phyloP scores from a whole-genome alignment of 768 basidiomycete species.

The Tubosaeta brunneosetosa region DNA sequence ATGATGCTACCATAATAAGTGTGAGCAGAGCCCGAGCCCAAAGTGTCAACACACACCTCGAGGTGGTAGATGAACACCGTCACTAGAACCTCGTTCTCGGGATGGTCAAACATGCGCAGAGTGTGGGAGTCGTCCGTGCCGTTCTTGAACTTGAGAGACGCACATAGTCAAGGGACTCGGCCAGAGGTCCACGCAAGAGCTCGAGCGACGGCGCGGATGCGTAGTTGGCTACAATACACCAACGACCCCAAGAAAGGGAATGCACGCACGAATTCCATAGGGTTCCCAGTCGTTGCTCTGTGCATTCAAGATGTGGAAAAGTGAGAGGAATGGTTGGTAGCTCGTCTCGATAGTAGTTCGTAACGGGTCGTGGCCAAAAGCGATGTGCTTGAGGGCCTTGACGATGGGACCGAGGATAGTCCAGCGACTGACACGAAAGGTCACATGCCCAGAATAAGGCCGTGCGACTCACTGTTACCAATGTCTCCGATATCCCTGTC shows the following conservation, averaged over 20 bases:
- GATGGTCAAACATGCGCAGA: conserved; percentile 66
- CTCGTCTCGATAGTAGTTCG: conserved; percentile 69
- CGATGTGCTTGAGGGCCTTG: conserved; percentile 67
- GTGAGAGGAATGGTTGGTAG: conserved; percentile 84
- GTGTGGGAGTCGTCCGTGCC: conserved; percentile 52
- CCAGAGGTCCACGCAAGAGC: conserved; percentile 68
- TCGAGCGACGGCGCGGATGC: conserved; percentile 72
- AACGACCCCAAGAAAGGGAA: background rate
- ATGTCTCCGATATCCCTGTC: conserved; percentile 56
- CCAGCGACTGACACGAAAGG: conserved; percentile 55
- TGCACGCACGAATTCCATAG: conserved; percentile 54
- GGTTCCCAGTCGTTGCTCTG: conserved; percentile 48
- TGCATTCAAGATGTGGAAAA: conserved; percentile 72
- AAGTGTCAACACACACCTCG: conserved; percentile 45
- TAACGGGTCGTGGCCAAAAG: conserved; percentile 72
- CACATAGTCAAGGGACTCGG: conserved; percentile 73
- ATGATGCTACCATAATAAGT: conserved; percentile 28
- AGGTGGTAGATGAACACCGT: conserved; percentile 80
- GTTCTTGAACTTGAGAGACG: conserved; percentile 82
- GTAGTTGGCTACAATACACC: conserved; percentile 50
- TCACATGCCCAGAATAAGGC: background rate
- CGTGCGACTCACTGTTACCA: conserved; percentile 60
- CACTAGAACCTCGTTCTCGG: conserved; percentile 62
- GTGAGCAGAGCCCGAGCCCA: background rate
- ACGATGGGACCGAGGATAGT: conserved; percentile 71